Percentiles rank a stretch among this genome's conserved stretches.
Evolutionary conservation across 257 asterid species (phyloP).

Genomic region (Nicotiana knightiana): DNA sequence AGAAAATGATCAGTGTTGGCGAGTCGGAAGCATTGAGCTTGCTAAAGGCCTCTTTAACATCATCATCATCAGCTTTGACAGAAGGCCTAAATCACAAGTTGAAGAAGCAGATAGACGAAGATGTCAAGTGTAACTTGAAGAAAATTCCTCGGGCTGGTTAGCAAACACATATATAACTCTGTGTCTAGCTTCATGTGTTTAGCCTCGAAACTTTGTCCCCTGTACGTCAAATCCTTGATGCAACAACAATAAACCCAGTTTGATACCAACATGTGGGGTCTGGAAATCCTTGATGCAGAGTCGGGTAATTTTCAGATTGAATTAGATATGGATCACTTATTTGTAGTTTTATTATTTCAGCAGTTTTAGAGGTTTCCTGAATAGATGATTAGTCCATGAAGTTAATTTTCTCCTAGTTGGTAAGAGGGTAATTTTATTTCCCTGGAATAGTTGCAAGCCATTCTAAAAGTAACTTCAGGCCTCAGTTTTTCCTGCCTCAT

Average conservation of each 20-base stretch:
- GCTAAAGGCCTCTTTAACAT: slow-evolving; percentile 7
- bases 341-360: neutral
- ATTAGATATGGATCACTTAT: neutral
- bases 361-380: neutral
- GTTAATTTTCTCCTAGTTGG: neutral
- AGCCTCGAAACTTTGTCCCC: neutral
- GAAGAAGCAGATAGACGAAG: neutral
- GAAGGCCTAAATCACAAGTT: neutral
- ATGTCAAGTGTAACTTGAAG: neutral
- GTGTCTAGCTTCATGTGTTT: neutral
- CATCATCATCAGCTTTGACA: slow-evolving; percentile 10
- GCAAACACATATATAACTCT: neutral
- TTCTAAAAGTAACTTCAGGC: neutral
- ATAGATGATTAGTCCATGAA: neutral
- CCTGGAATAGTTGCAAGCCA: neutral
- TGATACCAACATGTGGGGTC: too few relatives aligned
- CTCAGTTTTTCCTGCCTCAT: too few relatives aligned
- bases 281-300: neutral
- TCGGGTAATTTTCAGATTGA: neutral
- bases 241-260: too few relatives aligned
- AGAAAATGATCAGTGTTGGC: neutral
- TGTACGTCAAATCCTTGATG: neutral
- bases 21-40: slow-evolving; percentile 2
- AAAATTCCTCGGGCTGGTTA: neutral
- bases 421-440: neutral